Evolutionary conservation across 2,329 filamentous ascomycete genomes (phyloP).

Genomic region (Diplocarpon mali): DNA sequence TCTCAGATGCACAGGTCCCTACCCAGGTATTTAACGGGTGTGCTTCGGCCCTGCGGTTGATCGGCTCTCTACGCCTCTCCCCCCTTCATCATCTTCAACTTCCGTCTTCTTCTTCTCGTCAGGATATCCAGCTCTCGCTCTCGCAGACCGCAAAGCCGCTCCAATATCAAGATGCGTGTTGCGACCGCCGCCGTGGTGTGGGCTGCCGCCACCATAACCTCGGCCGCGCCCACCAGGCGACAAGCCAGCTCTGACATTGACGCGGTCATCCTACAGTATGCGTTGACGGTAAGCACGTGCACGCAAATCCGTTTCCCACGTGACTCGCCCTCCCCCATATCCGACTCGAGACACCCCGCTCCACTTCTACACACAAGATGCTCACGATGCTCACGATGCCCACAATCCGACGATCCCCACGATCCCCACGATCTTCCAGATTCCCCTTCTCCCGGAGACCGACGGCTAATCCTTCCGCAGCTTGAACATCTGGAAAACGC

Average conservation of each 20-base stretch:
- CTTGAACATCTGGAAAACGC: constrained; percentile 49
- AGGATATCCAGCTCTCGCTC: neutral
- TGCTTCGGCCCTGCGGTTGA: too few relatives aligned
- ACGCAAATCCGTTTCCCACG: too few relatives aligned
- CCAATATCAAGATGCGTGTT: constrained; percentile 18
- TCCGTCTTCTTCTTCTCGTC: neutral
- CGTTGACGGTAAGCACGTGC: constrained; percentile 30
- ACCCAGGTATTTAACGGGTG: too few relatives aligned
- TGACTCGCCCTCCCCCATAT: neutral
- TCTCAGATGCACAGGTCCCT: too few relatives aligned
- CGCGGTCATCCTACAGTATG: constrained; percentile 35
- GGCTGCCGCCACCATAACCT: constrained; percentile 12
- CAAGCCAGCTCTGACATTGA: constrained; percentile 18
- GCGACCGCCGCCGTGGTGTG: constrained; percentile 9
- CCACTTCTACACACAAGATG: constrained; percentile 6
- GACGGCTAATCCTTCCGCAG: constrained; percentile 6
- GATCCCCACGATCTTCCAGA: too few relatives aligned
- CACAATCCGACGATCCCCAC: too few relatives aligned
- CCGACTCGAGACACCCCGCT: too few relatives aligned
- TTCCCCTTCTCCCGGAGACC: too few relatives aligned
- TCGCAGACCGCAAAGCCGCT: neutral
- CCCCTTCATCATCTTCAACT: too few relatives aligned
- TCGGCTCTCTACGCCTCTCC: too few relatives aligned
- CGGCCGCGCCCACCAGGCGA: constrained; percentile 16
- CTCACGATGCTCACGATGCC: neutral